These are phyloP conservation scores for Verbena officinalis DNA, from an alignment of 257 asterid species.

Conservation along the genomic window DNA sequence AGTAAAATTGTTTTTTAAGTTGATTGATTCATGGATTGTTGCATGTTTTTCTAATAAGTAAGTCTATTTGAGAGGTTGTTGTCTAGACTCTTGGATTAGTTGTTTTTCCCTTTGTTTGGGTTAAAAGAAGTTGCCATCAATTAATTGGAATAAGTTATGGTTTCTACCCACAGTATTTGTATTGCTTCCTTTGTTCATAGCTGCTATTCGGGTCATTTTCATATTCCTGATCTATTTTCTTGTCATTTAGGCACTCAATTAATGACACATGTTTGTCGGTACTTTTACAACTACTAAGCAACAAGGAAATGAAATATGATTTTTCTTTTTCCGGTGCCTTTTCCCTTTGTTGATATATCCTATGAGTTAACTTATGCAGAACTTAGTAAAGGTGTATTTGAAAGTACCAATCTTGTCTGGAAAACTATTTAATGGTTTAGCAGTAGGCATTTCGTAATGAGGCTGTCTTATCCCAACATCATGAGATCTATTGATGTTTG, in stretches of 20 bases:
- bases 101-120: too few species aligned
- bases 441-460: conserved; percentile 3
- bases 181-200: too few species aligned
- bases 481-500: conserved; percentile 26
- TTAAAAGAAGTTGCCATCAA: too few species aligned
- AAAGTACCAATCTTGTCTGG: conserved; percentile 9
- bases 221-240: not conserved
- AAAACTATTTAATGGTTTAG: not conserved
- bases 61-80: too few species aligned
- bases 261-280: not conserved
- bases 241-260: not conserved
- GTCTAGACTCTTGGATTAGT: too few species aligned
- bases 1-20: not conserved
- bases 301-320: not conserved
- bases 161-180: too few species aligned
- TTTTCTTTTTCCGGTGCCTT: not conserved
- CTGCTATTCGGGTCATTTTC: too few species aligned
- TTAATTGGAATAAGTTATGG: too few species aligned
- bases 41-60: too few species aligned
- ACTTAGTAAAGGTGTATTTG: too few species aligned
- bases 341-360: not conserved
- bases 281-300: not conserved
- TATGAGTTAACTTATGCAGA: too few species aligned
- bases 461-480: not conserved
- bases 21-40: not conserved